Percentiles rank a stretch among this genome's conserved stretches.
Conservation (phyloP, 139 green algal genomes). For the Pseudopediastrum boryanum region DNA sequence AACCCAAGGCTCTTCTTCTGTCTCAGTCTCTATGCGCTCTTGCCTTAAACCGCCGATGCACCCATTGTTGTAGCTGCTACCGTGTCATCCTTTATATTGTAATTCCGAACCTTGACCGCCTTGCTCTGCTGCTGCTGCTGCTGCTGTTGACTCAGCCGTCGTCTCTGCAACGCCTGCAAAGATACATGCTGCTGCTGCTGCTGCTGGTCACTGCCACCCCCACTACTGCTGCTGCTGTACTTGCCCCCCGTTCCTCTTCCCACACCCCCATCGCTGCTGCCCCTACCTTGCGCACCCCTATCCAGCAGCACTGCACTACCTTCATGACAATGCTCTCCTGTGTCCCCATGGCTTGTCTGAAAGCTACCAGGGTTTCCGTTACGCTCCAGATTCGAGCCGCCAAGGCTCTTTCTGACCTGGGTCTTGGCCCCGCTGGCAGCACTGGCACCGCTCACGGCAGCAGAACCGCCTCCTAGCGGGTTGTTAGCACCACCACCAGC, state of each 20-base stretch:
- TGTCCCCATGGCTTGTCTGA: not conserved
- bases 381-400: not conserved
- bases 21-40: too few relatives aligned
- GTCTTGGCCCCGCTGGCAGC: not conserved
- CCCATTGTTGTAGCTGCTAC: not conserved
- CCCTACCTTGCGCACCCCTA: too few relatives aligned
- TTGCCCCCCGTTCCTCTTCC: not conserved
- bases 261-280: not conserved
- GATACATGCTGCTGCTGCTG: not conserved
- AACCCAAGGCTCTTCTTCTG: too few relatives aligned
- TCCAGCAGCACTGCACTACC: too few relatives aligned
- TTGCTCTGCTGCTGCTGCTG: not conserved
- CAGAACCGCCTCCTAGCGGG: not conserved
- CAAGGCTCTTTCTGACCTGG: not conserved
- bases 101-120: constrained; percentile 22
- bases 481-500: not conserved
- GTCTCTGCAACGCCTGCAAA: not conserved
- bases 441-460: not conserved
- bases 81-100: constrained; percentile 34
- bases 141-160: not conserved
- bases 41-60: not conserved
- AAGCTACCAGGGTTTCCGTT: not conserved
- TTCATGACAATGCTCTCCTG: too few relatives aligned
- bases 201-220: not conserved
- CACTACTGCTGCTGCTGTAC: not conserved